Evolutionary conservation across 805 yeast species (phyloP), one percentile per base, ranked within the genome.

Genomic region (Pichia cabralensis): DNA sequence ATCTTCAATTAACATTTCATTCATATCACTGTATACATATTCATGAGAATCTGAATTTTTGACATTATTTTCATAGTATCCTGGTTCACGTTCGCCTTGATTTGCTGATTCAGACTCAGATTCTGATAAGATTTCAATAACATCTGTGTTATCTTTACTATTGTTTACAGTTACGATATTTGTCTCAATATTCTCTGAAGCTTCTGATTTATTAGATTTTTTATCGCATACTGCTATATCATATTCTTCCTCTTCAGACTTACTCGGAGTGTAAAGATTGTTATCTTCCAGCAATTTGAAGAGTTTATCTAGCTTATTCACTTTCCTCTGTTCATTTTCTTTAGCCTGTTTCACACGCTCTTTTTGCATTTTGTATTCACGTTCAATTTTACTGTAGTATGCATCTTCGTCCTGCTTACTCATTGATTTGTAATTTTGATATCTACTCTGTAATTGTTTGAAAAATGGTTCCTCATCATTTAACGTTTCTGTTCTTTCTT

Each of bases 391-490:
- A 10, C 56, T 54, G 27, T 62, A 58, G 34, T 64, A 61, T 22
- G 38, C 33, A 26, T 49, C 48, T 36, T 67, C 71, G 26, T 65
- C 63, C 14, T 43, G 41, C 22, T 52, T 52, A 8, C 60, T 58
- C 18, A 55, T 43, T 12, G 45, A 42, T 11, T 62, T 40, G 10
- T 56, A 51, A 6, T 45, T 43, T 22, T 52, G 39, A 11, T 65
- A 67, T 28, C 56, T 51, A 8, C 33, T 38, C 30, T 57, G 62
- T 38, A 64, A 36, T 3, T 53, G 25, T 13, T 17, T 6, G 35
- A 31, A 5, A 4, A 8, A n/a, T 23, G 15, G 14, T 10, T 22
- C 25, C 6, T 13, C 16, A 4, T 24, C 3, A 24, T 24, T n/a
- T n/a, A n/a, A n/a, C n/a, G n/a, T n/a, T n/a, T n/a, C n/a, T n/a